Conservation (phyloP, 306 rosid genomes). For the Morella rubra region DNA sequence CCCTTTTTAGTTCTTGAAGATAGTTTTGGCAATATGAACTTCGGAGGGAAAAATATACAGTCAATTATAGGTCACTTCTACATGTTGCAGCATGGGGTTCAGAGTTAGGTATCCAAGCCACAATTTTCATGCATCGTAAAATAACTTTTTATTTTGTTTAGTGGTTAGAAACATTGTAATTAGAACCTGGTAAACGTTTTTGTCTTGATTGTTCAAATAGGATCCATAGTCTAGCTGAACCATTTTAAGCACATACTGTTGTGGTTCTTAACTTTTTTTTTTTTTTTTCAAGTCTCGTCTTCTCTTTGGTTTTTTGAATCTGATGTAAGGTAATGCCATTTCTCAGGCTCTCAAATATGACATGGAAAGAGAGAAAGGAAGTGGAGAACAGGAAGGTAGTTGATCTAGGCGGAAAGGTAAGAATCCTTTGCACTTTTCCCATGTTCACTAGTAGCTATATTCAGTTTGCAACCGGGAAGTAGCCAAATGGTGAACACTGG, state of each 20-base stretch:
- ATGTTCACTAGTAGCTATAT: slow-evolving; percentile 18
- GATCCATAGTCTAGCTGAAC: background rate
- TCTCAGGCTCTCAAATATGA: slow-evolving; percentile 64
- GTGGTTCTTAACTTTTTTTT: background rate
- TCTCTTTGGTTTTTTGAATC: slow-evolving; percentile 9
- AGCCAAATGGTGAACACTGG: too few species aligned
- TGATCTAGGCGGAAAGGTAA: slow-evolving; percentile 87
- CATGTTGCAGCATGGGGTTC: too few species aligned
- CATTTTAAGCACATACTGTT: too few species aligned
- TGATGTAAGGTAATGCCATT: slow-evolving; percentile 19
- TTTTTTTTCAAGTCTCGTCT: slow-evolving; percentile 1
- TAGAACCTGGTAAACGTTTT: background rate
- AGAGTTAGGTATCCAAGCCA: too few species aligned
- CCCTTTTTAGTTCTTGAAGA: background rate
- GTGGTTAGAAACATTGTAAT: background rate
- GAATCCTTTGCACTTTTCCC: slow-evolving; percentile 16
- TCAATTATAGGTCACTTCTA: too few species aligned
- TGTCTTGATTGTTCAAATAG: background rate
- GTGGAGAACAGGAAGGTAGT: slow-evolving; percentile 63
- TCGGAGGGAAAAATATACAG: too few species aligned
- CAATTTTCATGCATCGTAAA: too few species aligned
- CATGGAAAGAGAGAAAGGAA: slow-evolving; percentile 83
- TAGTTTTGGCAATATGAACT: too few species aligned
- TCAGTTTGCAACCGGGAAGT: background rate
- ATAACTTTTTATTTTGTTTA: background rate